Conservation (phyloP, 352 stramenopile genomes). For the Phytophthora pisi region DNA sequence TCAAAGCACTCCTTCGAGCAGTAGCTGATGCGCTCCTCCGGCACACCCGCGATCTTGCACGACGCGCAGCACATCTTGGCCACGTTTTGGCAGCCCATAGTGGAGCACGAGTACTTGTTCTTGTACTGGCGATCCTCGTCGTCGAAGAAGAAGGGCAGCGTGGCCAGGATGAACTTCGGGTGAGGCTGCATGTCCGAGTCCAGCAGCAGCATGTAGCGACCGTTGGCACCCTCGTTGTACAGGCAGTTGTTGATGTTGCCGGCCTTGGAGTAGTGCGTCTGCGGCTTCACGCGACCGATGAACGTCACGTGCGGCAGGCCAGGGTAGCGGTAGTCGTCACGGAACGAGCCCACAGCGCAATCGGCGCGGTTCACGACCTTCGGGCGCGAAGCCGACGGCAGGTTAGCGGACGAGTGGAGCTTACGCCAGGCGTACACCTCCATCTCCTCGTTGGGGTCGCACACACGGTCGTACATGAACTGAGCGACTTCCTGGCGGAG, state of each 20-base stretch:
- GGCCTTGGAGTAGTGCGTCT: constrained; percentile 82
- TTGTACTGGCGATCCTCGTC: constrained; percentile 79
- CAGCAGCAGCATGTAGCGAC: constrained; percentile 79
- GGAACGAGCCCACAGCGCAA: constrained; percentile 82
- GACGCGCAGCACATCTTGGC: constrained; percentile 86
- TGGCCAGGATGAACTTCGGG: constrained; percentile 83
- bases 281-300: constrained; percentile 78
- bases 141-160: constrained; percentile 88
- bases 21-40: constrained; percentile 85
- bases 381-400: constrained; percentile 69
- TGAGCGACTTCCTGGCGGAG: constrained; percentile 84
- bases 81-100: constrained; percentile 76
- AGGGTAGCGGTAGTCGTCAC: constrained; percentile 87
- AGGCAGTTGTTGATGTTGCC: constrained; percentile 92
- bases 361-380: constrained; percentile 79
- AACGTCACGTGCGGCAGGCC: constrained; percentile 80
- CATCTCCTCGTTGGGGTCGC: constrained; percentile 86
- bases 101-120: constrained; percentile 84
- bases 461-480: constrained; percentile 91
- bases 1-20: constrained; percentile 91
- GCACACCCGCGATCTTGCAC: constrained; percentile 85
- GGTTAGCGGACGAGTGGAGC: constrained; percentile 81
- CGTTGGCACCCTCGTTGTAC: constrained; percentile 88
- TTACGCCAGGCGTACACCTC: constrained; percentile 90
- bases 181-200: constrained; percentile 90